Percentiles rank a stretch among this genome's conserved stretches.
Conservation (phyloP, 352 stramenopile species). For the Thalassiosira mediterranea region DNA sequence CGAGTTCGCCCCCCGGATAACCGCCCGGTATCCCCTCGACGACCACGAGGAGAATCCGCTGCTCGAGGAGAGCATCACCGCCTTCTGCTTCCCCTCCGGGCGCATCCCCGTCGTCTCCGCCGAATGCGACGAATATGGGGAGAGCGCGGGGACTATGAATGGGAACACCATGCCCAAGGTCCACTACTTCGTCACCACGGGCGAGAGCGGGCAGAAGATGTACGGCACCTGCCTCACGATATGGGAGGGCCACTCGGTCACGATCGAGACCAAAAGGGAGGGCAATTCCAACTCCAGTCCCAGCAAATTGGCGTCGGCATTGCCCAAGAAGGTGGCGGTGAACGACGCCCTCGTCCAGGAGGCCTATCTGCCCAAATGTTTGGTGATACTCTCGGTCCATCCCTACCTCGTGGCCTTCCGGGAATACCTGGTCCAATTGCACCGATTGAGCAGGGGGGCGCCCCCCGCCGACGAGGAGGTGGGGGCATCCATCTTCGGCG, state of each 20-base stretch:
- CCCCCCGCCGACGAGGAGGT: not conserved
- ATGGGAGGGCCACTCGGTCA: constrained; percentile 64
- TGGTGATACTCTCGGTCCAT: constrained; percentile 94
- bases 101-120: too few relatives aligned
- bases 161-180: constrained; percentile 67
- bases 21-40: constrained; percentile 67
- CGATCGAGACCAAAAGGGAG: not conserved
- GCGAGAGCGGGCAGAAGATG: constrained; percentile 65
- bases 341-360: too few relatives aligned
- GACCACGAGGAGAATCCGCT: constrained; percentile 78
- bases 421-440: constrained; percentile 94
- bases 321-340: not conserved
- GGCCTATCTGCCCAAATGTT: constrained; percentile 92
- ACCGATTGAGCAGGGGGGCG: constrained; percentile 64
- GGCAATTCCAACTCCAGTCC: not conserved
- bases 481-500: too few relatives aligned
- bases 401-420: constrained; percentile 94
- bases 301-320: not conserved
- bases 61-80: constrained; percentile 62
- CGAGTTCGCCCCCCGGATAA: constrained; percentile 69
- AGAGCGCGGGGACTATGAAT: constrained; percentile 48
- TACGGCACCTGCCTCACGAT: constrained; percentile 79
- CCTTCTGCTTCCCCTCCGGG: constrained; percentile 74
- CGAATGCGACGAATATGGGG: too few relatives aligned
- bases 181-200: constrained; percentile 78